Conservation (phyloP, 139 green algal genomes). For the Micractinium sp. region DNA sequence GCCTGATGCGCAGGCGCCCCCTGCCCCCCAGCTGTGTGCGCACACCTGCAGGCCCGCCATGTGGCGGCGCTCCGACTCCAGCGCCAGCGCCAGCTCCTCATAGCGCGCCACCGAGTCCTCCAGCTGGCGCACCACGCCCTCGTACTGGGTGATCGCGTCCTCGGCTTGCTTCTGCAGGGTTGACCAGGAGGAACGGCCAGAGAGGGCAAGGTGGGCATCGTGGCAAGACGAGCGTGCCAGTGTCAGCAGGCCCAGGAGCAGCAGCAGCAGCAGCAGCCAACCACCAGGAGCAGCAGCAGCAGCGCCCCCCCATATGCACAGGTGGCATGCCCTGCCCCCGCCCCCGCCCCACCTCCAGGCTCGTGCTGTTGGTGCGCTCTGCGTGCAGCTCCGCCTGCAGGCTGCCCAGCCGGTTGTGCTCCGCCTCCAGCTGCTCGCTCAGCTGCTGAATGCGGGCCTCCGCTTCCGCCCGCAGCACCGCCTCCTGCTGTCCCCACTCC, state of each 20-base stretch:
- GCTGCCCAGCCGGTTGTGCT: neutral
- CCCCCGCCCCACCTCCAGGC: too few species aligned
- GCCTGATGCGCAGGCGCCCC: too few species aligned
- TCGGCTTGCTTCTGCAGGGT: neutral
- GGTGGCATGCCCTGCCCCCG: too few species aligned
- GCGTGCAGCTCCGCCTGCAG: neutral
- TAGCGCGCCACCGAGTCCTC: neutral
- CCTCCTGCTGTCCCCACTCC: neutral
- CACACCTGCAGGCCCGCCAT: neutral
- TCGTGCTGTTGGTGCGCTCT: too few species aligned
- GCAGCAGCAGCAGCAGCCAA: too few species aligned
- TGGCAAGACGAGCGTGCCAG: too few species aligned
- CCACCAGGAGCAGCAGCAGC: too few species aligned
- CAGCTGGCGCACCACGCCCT: conserved; percentile 3
- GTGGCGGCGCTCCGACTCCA: neutral
- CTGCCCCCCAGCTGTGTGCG: too few species aligned
- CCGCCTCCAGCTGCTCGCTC: neutral
- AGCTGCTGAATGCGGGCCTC: neutral
- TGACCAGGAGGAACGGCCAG: neutral
- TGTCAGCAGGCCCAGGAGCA: too few species aligned
- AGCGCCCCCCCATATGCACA: too few species aligned
- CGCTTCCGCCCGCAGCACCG: neutral
- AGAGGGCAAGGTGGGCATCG: neutral
- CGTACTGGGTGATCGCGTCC: neutral
- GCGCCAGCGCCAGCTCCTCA: neutral